These are phyloP conservation scores for Chernovozyma sophiae-reginae DNA, from an alignment of 1,139 yeast genomes.

Conservation along the genomic window DNA sequence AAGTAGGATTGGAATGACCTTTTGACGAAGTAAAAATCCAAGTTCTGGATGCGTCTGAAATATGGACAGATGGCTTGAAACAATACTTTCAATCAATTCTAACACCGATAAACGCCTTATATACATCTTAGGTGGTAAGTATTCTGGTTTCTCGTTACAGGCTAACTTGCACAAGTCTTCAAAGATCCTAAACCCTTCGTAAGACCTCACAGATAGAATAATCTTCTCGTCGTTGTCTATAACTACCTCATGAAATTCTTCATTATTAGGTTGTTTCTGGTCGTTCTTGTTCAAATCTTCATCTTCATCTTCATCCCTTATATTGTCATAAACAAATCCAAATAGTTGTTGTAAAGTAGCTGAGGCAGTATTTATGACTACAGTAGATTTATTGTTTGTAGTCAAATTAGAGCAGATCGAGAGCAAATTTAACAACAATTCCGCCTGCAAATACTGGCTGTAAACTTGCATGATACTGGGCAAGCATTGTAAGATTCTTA, in stretches of 20 bases:
- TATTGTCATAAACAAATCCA: conserved; percentile 69
- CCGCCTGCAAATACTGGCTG: conserved; percentile 50
- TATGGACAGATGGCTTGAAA: conserved; percentile 49
- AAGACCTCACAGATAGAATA: conserved; percentile 49
- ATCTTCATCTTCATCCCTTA: conserved; percentile 34
- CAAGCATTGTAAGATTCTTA: conserved; percentile 79
- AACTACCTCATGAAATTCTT: conserved; percentile 20
- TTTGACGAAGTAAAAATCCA: conserved; percentile 57
- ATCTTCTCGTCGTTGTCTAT: conserved; percentile 43
- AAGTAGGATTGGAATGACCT: conserved; percentile 71
- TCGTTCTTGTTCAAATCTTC: neutral
- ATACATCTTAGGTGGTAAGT: conserved; percentile 31
- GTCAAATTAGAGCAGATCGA: conserved; percentile 71
- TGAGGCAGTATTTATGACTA: conserved; percentile 86
- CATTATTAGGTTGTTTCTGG: neutral
- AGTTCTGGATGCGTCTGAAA: conserved; percentile 64
- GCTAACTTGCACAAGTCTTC: conserved; percentile 67
- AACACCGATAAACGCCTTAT: conserved; percentile 68
- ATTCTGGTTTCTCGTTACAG: conserved; percentile 54
- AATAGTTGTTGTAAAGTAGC: conserved; percentile 89
- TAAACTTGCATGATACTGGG: conserved; percentile 73
- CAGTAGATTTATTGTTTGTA: conserved; percentile 62
- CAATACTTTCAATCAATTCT: conserved; percentile 72
- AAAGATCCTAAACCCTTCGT: conserved; percentile 68
- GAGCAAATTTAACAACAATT: conserved; percentile 54